phyloP scores from a whole-genome alignment of 2,329 filamentous ascomycete species.

The Trichoderma asperellum region DNA sequence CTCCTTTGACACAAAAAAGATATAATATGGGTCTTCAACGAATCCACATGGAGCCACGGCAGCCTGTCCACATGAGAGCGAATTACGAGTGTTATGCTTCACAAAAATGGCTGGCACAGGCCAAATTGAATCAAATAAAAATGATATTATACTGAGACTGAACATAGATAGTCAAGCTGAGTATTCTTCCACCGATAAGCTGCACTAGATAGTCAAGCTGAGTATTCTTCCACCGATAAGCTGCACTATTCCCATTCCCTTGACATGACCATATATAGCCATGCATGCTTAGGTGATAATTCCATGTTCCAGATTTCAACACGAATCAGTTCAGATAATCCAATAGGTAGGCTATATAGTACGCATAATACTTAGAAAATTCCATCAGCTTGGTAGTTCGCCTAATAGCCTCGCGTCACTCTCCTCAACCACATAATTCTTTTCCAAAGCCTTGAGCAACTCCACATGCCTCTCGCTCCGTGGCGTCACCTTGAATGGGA shows the following conservation, averaged over 20 bases:
- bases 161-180: too few relatives aligned
- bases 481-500: slow-evolving; percentile 14
- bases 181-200: too few relatives aligned
- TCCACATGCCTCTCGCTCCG: slow-evolving; percentile 27
- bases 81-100: background rate
- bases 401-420: slow-evolving; percentile 11
- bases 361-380: background rate
- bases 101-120: background rate
- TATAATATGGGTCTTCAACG: too few relatives aligned
- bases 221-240: too few relatives aligned
- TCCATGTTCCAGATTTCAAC: background rate
- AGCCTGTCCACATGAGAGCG: background rate
- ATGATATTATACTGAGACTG: too few relatives aligned
- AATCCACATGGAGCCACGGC: background rate
- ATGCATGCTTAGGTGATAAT: too few relatives aligned
- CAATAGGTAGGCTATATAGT: background rate
- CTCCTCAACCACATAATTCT: slow-evolving; percentile 24
- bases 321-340: background rate
- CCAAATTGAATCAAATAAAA: background rate
- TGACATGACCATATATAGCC: too few relatives aligned
- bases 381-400: background rate
- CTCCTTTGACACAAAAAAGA: background rate
- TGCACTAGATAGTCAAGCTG: too few relatives aligned
- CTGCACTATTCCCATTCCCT: too few relatives aligned
- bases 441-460: slow-evolving; percentile 21